phyloP scores from a whole-genome alignment of 495 filamentous ascomycete genomes.

The Aspergillus asperescens region DNA sequence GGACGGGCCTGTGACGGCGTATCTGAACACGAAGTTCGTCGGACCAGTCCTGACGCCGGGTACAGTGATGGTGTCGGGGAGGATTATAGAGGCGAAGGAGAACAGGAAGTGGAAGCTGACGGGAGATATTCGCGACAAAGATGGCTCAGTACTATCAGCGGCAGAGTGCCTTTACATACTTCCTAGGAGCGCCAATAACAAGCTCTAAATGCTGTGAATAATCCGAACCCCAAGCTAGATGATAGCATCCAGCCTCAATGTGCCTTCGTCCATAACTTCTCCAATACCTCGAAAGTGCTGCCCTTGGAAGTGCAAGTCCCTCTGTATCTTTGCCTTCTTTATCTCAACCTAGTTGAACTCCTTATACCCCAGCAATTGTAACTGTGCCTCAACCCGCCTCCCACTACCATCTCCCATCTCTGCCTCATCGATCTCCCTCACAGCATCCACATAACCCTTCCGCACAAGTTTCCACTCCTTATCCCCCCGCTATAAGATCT shows the following conservation, averaged over 20 bases:
- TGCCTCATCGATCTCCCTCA: too few relatives aligned
- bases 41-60: constrained; percentile 50
- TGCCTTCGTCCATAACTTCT: too few relatives aligned
- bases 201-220: not conserved
- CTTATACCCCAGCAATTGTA: too few relatives aligned
- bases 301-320: too few relatives aligned
- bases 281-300: too few relatives aligned
- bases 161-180: constrained; percentile 45
- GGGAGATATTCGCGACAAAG: constrained; percentile 36
- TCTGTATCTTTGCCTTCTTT: too few relatives aligned
- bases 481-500: too few relatives aligned
- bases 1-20: constrained; percentile 45
- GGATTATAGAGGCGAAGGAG: constrained; percentile 29
- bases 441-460: too few relatives aligned
- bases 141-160: constrained; percentile 36
- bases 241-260: not conserved
- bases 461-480: too few relatives aligned
- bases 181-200: constrained; percentile 15
- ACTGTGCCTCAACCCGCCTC: too few relatives aligned
- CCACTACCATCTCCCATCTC: too few relatives aligned
- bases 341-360: too few relatives aligned
- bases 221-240: not conserved
- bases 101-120: constrained; percentile 45
- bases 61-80: constrained; percentile 47
- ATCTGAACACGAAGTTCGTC: constrained; percentile 52